These are phyloP conservation scores for Cordyceps cateniannulata DNA, from an alignment of 2,329 filamentous ascomycete genomes.

Conservation along the genomic window DNA sequence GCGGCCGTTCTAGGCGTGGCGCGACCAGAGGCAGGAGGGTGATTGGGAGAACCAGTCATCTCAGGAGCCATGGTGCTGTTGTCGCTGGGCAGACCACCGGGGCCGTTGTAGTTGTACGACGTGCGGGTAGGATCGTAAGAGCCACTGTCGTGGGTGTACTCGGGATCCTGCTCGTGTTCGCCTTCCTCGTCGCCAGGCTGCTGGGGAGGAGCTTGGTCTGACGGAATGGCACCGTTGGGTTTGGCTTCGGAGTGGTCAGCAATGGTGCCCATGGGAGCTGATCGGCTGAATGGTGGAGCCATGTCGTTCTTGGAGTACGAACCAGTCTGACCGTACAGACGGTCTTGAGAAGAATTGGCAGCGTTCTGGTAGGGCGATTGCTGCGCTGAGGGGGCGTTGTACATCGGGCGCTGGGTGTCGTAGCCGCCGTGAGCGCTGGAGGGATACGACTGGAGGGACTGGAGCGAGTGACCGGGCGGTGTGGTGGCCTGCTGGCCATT, in stretches of 20 bases:
- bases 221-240: conserved; percentile 60
- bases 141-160: conserved; percentile 80
- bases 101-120: conserved; percentile 71
- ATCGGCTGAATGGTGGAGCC: conserved; percentile 68
- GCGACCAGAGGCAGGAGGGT: conserved; percentile 74
- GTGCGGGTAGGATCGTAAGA: conserved; percentile 66
- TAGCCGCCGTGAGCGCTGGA: conserved; percentile 58
- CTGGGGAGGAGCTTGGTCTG: conserved; percentile 41
- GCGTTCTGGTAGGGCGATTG: conserved; percentile 66
- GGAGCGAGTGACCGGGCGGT: conserved; percentile 70
- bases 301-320: conserved; percentile 80
- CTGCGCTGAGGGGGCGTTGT: conserved; percentile 63
- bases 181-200: conserved; percentile 60
- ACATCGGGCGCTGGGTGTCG: conserved; percentile 71
- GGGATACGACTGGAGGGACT: conserved; percentile 74
- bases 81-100: conserved; percentile 58
- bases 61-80: conserved; percentile 74
- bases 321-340: conserved; percentile 61
- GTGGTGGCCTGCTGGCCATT: conserved; percentile 67
- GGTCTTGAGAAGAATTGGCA: conserved; percentile 51
- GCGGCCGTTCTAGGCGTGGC: conserved; percentile 78
- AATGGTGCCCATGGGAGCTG: conserved; percentile 50
- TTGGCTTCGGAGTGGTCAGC: conserved; percentile 59
- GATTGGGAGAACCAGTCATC: conserved; percentile 72
- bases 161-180: conserved; percentile 68